phyloP scores from a whole-genome alignment of 2,329 filamentous ascomycete genomes.

The Grosmannia penicillata region DNA sequence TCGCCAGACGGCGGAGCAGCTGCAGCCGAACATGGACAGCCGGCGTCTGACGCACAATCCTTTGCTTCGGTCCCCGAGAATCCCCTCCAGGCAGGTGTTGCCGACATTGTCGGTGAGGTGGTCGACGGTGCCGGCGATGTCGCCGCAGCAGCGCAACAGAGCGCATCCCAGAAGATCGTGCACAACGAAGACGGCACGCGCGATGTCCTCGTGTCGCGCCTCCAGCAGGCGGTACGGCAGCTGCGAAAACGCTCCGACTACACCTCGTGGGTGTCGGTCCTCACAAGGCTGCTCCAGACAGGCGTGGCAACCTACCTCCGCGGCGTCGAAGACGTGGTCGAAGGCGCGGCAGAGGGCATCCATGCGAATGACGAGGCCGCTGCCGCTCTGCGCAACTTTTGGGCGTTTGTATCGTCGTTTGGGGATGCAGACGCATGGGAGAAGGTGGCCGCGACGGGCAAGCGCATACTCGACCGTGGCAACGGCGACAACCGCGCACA shows the following conservation, averaged over 20 bases:
- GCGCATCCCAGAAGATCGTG: conserved; percentile 56
- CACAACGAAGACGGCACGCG: conserved; percentile 55
- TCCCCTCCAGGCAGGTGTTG: conserved; percentile 29
- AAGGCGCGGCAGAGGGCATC: conserved; percentile 54
- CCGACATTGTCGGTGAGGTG: conserved; percentile 38
- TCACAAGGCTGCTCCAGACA: conserved; percentile 60
- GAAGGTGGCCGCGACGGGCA: conserved; percentile 52
- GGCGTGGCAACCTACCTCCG: conserved; percentile 69
- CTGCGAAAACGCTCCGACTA: conserved; percentile 70
- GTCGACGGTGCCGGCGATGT: conserved; percentile 38
- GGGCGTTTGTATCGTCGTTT: conserved; percentile 66
- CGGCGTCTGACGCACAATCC: too few relatives aligned
- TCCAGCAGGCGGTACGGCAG: conserved; percentile 62
- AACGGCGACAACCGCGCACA: conserved; percentile 62
- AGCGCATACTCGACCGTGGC: conserved; percentile 52
- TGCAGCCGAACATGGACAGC: too few relatives aligned
- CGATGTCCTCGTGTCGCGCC: conserved; percentile 43
- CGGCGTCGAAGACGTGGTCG: conserved; percentile 50
- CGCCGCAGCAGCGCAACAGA: conserved; percentile 47
- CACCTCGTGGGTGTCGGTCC: conserved; percentile 66
- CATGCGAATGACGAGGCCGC: conserved; percentile 62
- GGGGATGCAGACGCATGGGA: conserved; percentile 64
- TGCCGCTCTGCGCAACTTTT: conserved; percentile 63
- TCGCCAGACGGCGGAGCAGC: conserved; percentile 42
- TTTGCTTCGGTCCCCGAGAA: too few relatives aligned